Conservation (phyloP, 306 rosid genomes). For the Delonix regia region DNA sequence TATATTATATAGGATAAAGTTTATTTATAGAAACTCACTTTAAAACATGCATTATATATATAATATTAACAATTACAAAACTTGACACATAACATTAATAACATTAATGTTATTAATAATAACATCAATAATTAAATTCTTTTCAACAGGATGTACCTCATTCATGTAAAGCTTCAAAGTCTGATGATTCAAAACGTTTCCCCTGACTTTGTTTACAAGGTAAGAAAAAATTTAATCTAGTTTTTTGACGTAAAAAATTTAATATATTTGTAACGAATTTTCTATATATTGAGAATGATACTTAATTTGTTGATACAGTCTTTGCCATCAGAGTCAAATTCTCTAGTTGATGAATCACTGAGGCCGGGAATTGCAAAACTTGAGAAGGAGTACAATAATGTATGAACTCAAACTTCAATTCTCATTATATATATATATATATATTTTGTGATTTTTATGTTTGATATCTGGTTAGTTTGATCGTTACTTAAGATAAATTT, state of each 20-base stretch:
- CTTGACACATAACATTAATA: too few relatives aligned
- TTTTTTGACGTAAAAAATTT: too few relatives aligned
- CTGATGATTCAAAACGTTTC: constrained; percentile 62
- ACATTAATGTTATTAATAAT: too few relatives aligned
- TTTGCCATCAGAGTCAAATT: constrained; percentile 52
- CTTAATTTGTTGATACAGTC: constrained; percentile 34
- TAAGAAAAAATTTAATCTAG: constrained; percentile 5
- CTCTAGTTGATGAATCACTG: constrained; percentile 43
- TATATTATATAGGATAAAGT: neutral
- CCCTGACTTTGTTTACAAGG: constrained; percentile 67
- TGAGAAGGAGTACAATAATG: constrained; percentile 54
- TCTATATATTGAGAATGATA: neutral
- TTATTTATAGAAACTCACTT: too few relatives aligned
- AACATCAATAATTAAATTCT: too few relatives aligned
- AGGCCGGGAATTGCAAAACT: constrained; percentile 52
- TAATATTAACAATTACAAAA: too few relatives aligned
- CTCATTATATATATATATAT: too few relatives aligned
- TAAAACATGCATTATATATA: too few relatives aligned
- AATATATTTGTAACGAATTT: neutral
- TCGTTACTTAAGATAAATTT: neutral
- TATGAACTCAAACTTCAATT: constrained; percentile 30
- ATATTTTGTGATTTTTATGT: too few relatives aligned
- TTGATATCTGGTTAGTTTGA: neutral
- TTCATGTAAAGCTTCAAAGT: constrained; percentile 70
- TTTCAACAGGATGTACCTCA: constrained; percentile 57